Base-by-base conservation (phyloP, 2,329 filamentous ascomycete species). In the Graphium sp. region DNA sequence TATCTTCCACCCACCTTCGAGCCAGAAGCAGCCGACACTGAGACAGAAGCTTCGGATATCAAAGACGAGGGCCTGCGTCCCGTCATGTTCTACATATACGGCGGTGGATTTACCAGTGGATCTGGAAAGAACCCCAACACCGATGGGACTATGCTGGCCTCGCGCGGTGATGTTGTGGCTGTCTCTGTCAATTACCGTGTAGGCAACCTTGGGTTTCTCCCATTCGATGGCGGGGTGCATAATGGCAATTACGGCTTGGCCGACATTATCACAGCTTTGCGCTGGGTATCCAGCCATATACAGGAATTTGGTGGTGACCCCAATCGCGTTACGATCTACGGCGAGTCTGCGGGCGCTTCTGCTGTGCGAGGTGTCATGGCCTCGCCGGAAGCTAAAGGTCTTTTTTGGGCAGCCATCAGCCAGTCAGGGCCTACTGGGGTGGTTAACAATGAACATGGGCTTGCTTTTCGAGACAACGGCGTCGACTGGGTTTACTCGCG, bases 121-220 rank as follows among this genome's bases (percentile, higher is more conserved):
- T 51, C 47, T 7, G 51, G 51, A 7, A 53, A 51, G 30, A 56
- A 60, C 32, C 40, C 52, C 5, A 55, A 53, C 11, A 57, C 53
- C 16, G 57, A 59, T 37, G 54, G 56, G n/a, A 53, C 52, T 3
- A 56, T 54, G 35, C 41, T 60, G 18, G 55, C 53, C 4, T 53
- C 56, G 11, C 42, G 56, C 10, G 57, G 58, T 9, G 56, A 61
- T 34, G 50, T 57, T 6, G 55, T 69, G 22, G 59, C 48, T 5
- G 51, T 65, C 2, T 56, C 52, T 19, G 56, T 63, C 40, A 56
- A 56, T 37, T 60, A 71, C 41, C 56, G 68, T 7, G 54, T 73
- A 22, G 59, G 60, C 7, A 61, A 62, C 4, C 55, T 74, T 39
- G 74, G 74, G 0, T 76, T 79, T 41, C 41, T 76, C n/a, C 37